A percentile compares a stretch with the other conserved stretches of the same genome.
Evolutionary conservation across 1,139 yeast genomes (phyloP).

Genomic region (Debaryomyces robertsiae): DNA sequence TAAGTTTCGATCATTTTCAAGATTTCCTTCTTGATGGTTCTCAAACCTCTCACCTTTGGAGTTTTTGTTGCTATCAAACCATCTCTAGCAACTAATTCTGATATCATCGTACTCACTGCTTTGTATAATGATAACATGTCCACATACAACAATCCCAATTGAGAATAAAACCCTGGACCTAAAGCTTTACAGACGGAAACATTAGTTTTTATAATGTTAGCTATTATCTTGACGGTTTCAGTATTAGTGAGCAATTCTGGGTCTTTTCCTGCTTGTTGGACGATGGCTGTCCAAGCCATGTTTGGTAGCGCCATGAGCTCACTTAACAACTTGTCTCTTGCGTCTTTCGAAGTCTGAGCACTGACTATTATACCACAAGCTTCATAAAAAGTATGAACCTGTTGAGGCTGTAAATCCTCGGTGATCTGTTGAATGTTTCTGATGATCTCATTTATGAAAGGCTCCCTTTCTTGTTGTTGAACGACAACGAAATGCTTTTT

Average conservation of each 20-base stretch:
- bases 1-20: conserved; percentile 88
- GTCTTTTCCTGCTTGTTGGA: conserved; percentile 83
- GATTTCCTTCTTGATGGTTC: conserved; percentile 95
- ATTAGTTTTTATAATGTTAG: conserved; percentile 91
- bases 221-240: conserved; percentile 89
- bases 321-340: conserved; percentile 70
- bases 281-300: conserved; percentile 90
- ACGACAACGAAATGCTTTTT: conserved; percentile 90
- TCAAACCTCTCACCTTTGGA: conserved; percentile 90
- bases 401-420: conserved; percentile 93
- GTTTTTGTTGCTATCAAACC: conserved; percentile 92
- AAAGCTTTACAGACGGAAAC: conserved; percentile 91
- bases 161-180: conserved; percentile 91
- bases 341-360: conserved; percentile 66
- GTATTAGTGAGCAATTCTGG: conserved; percentile 82
- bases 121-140: conserved; percentile 89
- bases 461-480: conserved; percentile 86
- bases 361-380: conserved; percentile 95
- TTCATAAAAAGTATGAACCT: conserved; percentile 95
- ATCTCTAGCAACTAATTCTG: conserved; percentile 74
- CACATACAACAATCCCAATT: conserved; percentile 80
- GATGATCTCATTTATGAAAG: conserved; percentile 89
- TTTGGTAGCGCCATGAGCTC: conserved; percentile 92
- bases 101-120: conserved; percentile 89
- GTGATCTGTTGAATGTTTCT: conserved; percentile 82